Evolutionary conservation across 2,329 filamentous ascomycete genomes (phyloP).

Genomic region (Cladorrhinum sp.): DNA sequence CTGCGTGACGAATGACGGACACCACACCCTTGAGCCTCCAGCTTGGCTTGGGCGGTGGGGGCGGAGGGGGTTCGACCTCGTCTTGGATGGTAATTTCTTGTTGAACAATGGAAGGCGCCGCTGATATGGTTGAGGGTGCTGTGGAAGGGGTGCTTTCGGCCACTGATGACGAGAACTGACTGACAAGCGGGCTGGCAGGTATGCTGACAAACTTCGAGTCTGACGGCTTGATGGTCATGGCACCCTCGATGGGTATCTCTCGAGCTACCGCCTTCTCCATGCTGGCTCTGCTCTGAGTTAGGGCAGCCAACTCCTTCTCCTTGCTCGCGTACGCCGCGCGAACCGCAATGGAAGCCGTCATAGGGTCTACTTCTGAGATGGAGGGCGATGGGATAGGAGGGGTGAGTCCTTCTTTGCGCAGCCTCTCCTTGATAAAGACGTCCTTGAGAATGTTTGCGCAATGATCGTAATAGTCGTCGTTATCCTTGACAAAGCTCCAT

Average conservation of each 20-base stretch:
- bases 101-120: constrained; percentile 38
- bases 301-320: constrained; percentile 27
- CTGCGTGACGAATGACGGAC: constrained; percentile 91
- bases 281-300: constrained; percentile 24
- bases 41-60: constrained; percentile 77
- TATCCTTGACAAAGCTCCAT: constrained; percentile 99
- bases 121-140: constrained; percentile 40
- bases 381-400: constrained; percentile 51
- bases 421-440: constrained; percentile 80
- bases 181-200: constrained; percentile 25
- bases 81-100: constrained; percentile 31
- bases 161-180: constrained; percentile 24
- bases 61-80: constrained; percentile 54
- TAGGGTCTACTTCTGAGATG: constrained; percentile 38
- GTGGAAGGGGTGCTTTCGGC: constrained; percentile 35
- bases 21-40: constrained; percentile 99
- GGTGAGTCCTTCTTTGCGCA: constrained; percentile 60
- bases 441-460: constrained; percentile 82
- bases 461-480: constrained; percentile 96
- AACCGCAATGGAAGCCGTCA: constrained; percentile 37
- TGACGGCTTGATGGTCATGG: constrained; percentile 28
- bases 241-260: constrained; percentile 17
- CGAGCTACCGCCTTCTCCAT: constrained; percentile 23
- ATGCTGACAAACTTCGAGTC: constrained; percentile 28
- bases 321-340: constrained; percentile 31